Conservation (phyloP, 148 eudicot genomes). For the Silene conica region DNA sequence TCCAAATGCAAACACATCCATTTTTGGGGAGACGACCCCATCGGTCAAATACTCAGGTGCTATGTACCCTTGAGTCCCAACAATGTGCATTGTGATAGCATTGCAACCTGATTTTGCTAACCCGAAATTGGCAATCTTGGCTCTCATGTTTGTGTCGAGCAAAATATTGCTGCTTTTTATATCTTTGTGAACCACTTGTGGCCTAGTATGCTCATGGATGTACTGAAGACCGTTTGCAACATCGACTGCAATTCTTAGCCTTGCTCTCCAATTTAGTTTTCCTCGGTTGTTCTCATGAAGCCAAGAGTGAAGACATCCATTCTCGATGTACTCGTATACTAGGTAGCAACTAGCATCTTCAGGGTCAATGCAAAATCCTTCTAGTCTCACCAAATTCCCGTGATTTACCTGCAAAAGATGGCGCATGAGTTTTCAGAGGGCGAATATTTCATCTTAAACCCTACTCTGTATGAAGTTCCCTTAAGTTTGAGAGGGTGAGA, state of each 20-base stretch:
- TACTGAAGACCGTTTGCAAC: constrained; percentile 89
- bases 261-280: constrained; percentile 61
- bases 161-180: constrained; percentile 85
- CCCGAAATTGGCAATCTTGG: constrained; percentile 89
- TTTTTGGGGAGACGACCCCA: constrained; percentile 78
- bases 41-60: constrained; percentile 83
- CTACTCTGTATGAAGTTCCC: no score
- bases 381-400: constrained; percentile 78
- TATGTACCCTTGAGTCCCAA: constrained; percentile 94
- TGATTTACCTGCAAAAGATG: constrained; percentile 67
- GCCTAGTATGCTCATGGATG: constrained; percentile 87
- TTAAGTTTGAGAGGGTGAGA: no score
- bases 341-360: constrained; percentile 79
- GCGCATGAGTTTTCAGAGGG: not conserved
- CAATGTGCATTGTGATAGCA: constrained; percentile 90
- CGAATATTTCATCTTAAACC: no score
- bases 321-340: constrained; percentile 78
- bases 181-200: constrained; percentile 93
- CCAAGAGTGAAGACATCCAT: constrained; percentile 75
- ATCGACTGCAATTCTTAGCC: constrained; percentile 70
- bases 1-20: constrained; percentile 85
- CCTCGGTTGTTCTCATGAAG: constrained; percentile 43
- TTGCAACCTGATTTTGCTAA: constrained; percentile 89
- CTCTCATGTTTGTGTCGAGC: constrained; percentile 68
- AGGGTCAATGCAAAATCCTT: constrained; percentile 86